A percentile compares a stretch with the other conserved stretches of the same genome.
Conservation (phyloP, 169 alveolate species). For the Eimeria sp. region DNA sequence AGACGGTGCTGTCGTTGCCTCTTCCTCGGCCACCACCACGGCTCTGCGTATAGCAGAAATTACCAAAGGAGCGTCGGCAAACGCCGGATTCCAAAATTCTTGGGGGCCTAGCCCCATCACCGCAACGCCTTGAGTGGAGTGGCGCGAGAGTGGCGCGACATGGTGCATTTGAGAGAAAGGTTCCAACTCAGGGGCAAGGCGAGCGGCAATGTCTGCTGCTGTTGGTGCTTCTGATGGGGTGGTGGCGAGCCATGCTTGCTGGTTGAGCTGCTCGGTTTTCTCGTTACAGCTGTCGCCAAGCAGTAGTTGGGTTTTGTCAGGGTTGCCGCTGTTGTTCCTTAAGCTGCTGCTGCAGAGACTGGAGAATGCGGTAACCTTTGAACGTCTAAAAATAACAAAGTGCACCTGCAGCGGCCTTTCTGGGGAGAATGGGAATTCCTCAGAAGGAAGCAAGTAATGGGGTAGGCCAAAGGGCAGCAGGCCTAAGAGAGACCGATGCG, state of each 20-base stretch:
- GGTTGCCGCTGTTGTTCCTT: neutral
- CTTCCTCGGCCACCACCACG: constrained; percentile 9
- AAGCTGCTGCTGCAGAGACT: neutral
- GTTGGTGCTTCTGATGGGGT: neutral
- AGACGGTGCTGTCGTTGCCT: neutral
- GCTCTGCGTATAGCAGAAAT: constrained; percentile 23
- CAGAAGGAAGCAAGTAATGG: constrained; percentile 13
- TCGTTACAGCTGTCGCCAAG: neutral
- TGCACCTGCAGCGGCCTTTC: constrained; percentile 73
- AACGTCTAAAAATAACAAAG: constrained; percentile 31
- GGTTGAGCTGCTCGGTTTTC: neutral
- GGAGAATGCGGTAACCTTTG: constrained; percentile 22
- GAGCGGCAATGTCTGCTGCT: neutral
- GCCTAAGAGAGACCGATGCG: constrained; percentile 32
- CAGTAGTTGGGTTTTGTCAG: neutral
- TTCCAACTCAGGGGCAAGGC: constrained; percentile 26
- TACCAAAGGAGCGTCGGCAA: constrained; percentile 6
- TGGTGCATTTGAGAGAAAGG: neutral
- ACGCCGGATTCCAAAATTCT: constrained; percentile 49
- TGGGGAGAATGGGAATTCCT: constrained; percentile 40
- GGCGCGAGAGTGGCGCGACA: constrained; percentile 9
- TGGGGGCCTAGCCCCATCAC: constrained; percentile 60
- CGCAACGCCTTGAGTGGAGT: constrained; percentile 57
- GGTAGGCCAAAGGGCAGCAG: constrained; percentile 24
- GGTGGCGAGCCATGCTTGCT: neutral